Evolutionary conservation across 257 asterid species (phyloP).

Genomic region (Forsythia viridissima): DNA sequence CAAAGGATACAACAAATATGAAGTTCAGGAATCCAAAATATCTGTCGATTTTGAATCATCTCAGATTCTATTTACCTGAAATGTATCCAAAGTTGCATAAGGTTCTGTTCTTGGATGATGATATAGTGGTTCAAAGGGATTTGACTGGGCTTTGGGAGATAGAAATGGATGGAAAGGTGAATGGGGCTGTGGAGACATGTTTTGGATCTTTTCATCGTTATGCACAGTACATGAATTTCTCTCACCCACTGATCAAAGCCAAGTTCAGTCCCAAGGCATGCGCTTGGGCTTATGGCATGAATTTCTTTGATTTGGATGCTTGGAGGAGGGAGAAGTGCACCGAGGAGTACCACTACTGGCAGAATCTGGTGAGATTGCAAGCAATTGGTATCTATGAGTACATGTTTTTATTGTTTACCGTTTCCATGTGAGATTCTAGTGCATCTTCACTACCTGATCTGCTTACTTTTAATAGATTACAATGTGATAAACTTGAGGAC

Average conservation of each 20-base stretch:
- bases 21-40: slow-evolving; percentile 82
- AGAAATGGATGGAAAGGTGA: slow-evolving; percentile 82
- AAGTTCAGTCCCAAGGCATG: slow-evolving; percentile 83
- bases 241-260: slow-evolving; percentile 67
- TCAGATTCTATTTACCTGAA: slow-evolving; percentile 77
- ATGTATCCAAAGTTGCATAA: slow-evolving; percentile 76
- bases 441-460: neutral
- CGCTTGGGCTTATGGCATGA: slow-evolving; percentile 92
- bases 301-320: slow-evolving; percentile 81
- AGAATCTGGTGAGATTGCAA: slow-evolving; percentile 54
- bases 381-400: neutral
- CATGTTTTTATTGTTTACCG: neutral
- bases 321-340: slow-evolving; percentile 82
- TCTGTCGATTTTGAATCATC: slow-evolving; percentile 70
- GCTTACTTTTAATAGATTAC: slow-evolving; percentile 1
- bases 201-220: slow-evolving; percentile 79
- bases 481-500: slow-evolving; percentile 1
- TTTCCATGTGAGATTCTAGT: neutral
- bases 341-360: slow-evolving; percentile 82
- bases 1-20: slow-evolving; percentile 79
- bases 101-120: slow-evolving; percentile 79
- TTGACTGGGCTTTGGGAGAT: slow-evolving; percentile 73
- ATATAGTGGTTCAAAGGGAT: slow-evolving; percentile 75
- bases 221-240: slow-evolving; percentile 79
- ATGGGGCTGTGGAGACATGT: slow-evolving; percentile 84